phyloP scores from a whole-genome alignment of 1,284 basidiomycete genomes.

The Naganishia liquefaciens region DNA sequence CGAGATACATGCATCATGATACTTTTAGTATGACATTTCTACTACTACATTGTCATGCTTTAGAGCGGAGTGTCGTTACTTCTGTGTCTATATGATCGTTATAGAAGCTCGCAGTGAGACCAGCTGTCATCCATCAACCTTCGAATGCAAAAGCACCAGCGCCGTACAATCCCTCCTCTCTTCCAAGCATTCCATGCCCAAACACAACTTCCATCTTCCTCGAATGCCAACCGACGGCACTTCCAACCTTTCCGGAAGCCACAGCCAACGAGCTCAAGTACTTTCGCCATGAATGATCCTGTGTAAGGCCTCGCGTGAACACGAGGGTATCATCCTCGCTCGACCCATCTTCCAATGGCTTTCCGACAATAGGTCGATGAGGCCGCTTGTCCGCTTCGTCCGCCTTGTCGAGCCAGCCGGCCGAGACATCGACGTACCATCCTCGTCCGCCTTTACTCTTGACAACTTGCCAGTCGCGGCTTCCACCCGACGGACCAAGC shows the following conservation, averaged over 20 bases:
- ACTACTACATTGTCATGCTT: background rate
- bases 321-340: constrained; percentile 36
- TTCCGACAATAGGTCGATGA: constrained; percentile 21
- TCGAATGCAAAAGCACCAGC: constrained; percentile 88
- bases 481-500: constrained; percentile 62
- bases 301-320: constrained; percentile 63
- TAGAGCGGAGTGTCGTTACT: too few relatives aligned
- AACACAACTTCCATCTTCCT: constrained; percentile 95
- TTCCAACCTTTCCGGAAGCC: constrained; percentile 83
- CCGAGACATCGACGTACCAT: constrained; percentile 90
- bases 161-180: constrained; percentile 91
- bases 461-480: constrained; percentile 76
- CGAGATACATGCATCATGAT: background rate
- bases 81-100: constrained; percentile 20
- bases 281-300: constrained; percentile 65
- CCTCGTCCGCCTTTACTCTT: constrained; percentile 88
- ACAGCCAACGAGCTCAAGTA: constrained; percentile 73
- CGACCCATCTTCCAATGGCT: constrained; percentile 30
- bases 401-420: constrained; percentile 65
- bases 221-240: constrained; percentile 90
- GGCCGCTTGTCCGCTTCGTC: constrained; percentile 34
- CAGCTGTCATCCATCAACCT: constrained; percentile 69
- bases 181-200: constrained; percentile 84
- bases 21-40: background rate
- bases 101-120: background rate